phyloP scores from a whole-genome alignment of 2,329 filamentous ascomycete genomes.

The Ambrosiella beaveri region DNA sequence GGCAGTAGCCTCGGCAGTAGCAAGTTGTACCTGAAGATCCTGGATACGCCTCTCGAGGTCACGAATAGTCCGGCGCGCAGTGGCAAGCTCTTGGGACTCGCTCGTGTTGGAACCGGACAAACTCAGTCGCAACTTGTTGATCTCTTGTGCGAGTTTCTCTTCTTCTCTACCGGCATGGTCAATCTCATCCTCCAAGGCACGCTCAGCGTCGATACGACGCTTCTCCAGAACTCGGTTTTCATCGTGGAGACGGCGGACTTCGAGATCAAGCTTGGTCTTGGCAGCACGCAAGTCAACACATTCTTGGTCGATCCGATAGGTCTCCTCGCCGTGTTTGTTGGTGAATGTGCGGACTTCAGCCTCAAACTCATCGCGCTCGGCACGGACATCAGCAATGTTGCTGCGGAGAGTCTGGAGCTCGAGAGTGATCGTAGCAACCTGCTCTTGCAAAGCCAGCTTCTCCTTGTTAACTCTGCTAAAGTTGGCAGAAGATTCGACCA shows the following conservation, averaged over 20 bases:
- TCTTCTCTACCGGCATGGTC: constrained; percentile 50
- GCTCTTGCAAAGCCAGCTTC: constrained; percentile 45
- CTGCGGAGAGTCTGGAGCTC: constrained; percentile 42
- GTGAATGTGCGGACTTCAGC: constrained; percentile 18
- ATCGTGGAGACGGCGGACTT: constrained; percentile 46
- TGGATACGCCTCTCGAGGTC: constrained; percentile 46
- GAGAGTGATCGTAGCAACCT: constrained; percentile 38
- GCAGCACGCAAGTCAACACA: constrained; percentile 49
- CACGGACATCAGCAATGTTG: constrained; percentile 39
- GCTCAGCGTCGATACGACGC: constrained; percentile 41
- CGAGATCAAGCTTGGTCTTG: constrained; percentile 51
- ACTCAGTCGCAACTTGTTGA: constrained; percentile 31
- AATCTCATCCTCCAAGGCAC: constrained; percentile 47
- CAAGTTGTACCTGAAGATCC: constrained; percentile 32
- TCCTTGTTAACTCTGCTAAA: constrained; percentile 40
- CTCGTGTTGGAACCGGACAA: constrained; percentile 26
- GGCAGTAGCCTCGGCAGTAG: constrained; percentile 20
- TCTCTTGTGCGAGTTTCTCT: constrained; percentile 38
- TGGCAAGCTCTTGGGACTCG: constrained; percentile 36
- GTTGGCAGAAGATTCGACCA: constrained; percentile 41
- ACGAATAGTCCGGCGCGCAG: constrained; percentile 44
- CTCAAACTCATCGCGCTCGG: constrained; percentile 52
- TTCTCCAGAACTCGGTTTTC: constrained; percentile 42
- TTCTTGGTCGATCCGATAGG: constrained; percentile 47
- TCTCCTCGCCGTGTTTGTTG: constrained; percentile 35